These are phyloP conservation scores for Ceratocystis eucalypticola DNA, from an alignment of 2,329 filamentous ascomycete genomes.

Conservation along the genomic window DNA sequence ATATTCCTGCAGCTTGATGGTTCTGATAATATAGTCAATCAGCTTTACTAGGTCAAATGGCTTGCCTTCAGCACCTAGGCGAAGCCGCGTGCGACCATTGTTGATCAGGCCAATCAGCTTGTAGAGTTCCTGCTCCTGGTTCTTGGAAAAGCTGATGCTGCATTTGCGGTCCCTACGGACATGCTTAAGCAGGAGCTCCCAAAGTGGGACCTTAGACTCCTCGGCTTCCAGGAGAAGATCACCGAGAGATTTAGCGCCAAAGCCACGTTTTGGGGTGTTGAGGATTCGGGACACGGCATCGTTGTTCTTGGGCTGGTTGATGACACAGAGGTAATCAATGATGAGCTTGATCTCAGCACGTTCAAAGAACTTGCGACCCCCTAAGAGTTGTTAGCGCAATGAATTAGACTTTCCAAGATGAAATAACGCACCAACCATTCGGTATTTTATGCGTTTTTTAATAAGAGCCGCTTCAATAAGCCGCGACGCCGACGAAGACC, in stretches of 20 bases:
- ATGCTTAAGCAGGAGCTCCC: slow-evolving; percentile 52
- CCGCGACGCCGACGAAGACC: slow-evolving; percentile 68
- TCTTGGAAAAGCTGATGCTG: slow-evolving; percentile 38
- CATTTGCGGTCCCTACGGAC: slow-evolving; percentile 37
- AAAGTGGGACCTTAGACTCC: slow-evolving; percentile 52
- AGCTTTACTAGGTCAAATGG: slow-evolving; percentile 33
- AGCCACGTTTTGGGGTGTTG: slow-evolving; percentile 66
- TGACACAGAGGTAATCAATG: slow-evolving; percentile 74
- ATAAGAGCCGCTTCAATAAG: slow-evolving; percentile 75
- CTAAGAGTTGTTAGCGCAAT: slow-evolving; percentile 13
- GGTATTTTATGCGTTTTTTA: slow-evolving; percentile 70
- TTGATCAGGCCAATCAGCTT: slow-evolving; percentile 35
- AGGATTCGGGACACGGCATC: slow-evolving; percentile 74
- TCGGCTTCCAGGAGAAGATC: slow-evolving; percentile 65
- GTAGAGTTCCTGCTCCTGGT: slow-evolving; percentile 28
- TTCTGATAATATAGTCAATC: slow-evolving; percentile 43
- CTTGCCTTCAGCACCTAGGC: slow-evolving; percentile 23
- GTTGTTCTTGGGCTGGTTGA: slow-evolving; percentile 74
- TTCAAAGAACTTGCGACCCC: slow-evolving; percentile 79
- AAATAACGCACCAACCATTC: slow-evolving; percentile 55
- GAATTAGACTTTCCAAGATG: not conserved
- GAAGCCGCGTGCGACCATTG: slow-evolving; percentile 25
- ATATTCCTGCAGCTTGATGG: slow-evolving; percentile 60
- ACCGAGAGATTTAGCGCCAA: slow-evolving; percentile 69
- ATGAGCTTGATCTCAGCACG: slow-evolving; percentile 76